Evolutionary conservation across 305 asterid genomes (phyloP).

Genomic region (Caryopteris hybrid): DNA sequence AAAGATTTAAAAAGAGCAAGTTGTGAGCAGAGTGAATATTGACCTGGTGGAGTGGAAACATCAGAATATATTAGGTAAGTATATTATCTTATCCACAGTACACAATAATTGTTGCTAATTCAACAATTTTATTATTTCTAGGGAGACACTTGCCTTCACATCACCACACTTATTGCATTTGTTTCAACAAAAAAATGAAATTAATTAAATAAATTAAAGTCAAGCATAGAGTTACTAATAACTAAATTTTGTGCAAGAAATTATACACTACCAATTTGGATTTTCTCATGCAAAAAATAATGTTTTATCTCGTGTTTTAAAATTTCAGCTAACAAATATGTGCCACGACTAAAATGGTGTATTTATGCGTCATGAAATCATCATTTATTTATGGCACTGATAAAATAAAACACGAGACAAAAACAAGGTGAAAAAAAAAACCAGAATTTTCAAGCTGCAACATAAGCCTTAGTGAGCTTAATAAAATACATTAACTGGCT

Average conservation of each 20-base stretch:
- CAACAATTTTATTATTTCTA: slow-evolving; percentile 7
- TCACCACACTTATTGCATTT: not conserved
- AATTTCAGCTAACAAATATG: not conserved
- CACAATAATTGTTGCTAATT: slow-evolving; percentile 22
- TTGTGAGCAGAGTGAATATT: slow-evolving; percentile 4
- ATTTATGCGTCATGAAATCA: too few species aligned
- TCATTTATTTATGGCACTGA: not conserved
- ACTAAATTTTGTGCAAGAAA: not conserved
- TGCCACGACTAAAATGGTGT: too few species aligned
- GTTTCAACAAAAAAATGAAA: not conserved
- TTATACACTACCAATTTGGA: not conserved
- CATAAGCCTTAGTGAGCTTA: not conserved
- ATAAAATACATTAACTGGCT: not conserved
- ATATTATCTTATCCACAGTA: slow-evolving; percentile 6
- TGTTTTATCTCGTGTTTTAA: not conserved
- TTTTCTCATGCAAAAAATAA: not conserved
- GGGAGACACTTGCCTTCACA: slow-evolving; percentile 13
- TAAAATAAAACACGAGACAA: not conserved
- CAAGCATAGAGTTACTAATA: not conserved
- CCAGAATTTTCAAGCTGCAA: not conserved
- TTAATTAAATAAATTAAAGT: not conserved
- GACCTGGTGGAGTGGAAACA: slow-evolving; percentile 22
- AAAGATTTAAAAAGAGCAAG: not conserved
- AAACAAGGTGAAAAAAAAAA: not conserved
- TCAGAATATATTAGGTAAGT: slow-evolving; percentile 27